Evolutionary conservation across 2,329 filamentous ascomycete species (phyloP).

Genomic region (Penicillium sp.): DNA sequence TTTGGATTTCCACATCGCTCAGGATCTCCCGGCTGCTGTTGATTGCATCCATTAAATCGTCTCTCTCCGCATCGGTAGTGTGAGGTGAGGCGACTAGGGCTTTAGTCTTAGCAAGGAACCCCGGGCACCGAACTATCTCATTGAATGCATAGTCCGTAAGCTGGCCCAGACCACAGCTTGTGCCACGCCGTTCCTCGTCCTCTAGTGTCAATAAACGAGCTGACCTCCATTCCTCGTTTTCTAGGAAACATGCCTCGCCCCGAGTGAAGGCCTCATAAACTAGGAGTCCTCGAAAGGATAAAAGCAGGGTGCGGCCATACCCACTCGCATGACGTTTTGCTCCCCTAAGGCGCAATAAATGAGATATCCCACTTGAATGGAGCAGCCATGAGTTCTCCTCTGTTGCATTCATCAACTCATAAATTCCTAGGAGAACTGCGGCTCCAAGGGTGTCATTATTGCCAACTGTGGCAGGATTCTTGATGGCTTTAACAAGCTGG

Average conservation of each 20-base stretch:
- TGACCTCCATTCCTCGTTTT: constrained; percentile 13
- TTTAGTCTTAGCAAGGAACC: constrained; percentile 15
- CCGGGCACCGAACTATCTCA: constrained; percentile 20
- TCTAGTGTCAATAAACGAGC: constrained; percentile 10
- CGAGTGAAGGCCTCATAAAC: constrained; percentile 18
- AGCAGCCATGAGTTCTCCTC: constrained; percentile 19
- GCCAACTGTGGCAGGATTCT: constrained; percentile 6
- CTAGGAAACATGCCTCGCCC: constrained; percentile 22
- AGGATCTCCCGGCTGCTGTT: constrained; percentile 11
- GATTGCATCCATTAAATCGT: constrained; percentile 2
- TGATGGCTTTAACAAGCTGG: constrained; percentile 9
- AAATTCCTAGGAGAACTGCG: constrained; percentile 18
- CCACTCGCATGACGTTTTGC: constrained; percentile 14
- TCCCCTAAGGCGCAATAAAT: constrained; percentile 17
- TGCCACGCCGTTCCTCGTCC: constrained; percentile 13
- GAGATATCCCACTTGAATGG: constrained; percentile 19
- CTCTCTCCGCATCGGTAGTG: neutral
- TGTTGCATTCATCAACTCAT: constrained; percentile 20
- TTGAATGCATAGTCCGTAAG: constrained; percentile 21
- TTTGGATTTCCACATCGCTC: constrained; percentile 6
- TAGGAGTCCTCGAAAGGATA: constrained; percentile 21
- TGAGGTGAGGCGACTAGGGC: constrained; percentile 6
- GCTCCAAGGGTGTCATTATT: constrained; percentile 18
- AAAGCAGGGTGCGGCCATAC: constrained; percentile 18
- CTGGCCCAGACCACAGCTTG: constrained; percentile 9